Evolutionary conservation across 345 rosid species (phyloP), one percentile per base, ranked within the genome.

Genomic region (Citrus trifoliata): DNA sequence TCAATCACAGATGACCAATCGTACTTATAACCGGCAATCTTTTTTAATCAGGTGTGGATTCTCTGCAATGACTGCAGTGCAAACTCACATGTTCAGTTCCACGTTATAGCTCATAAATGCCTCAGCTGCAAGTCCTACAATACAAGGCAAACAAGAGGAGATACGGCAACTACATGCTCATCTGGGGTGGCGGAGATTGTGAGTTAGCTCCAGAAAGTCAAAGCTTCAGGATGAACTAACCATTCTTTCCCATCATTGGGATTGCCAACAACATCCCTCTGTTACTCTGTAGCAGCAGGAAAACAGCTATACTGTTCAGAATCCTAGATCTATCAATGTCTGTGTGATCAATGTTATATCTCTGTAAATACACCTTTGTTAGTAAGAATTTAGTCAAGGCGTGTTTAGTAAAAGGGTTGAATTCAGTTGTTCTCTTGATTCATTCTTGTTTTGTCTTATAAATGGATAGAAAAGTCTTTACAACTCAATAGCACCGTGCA

Each of bases 11-110:
- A 6, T 59, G 46, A 62, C 13, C 37, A 53, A 37, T 35, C 63
- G 5, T 59, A 16, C 58, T 18, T 53, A 53, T 60, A 4, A 30
- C 55, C 33, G 64, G 30, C 73, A 3, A 73, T 16, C 28, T 51
- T 48, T 25, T 16, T 76, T 59, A 65, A 21, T 65, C 69, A 93
- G 94, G 89, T 92, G 24, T 95, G 95, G 98, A 93, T 95, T 69
- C 94, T 95, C 5, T 95, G 97, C 92, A 93, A 95, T 25, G 98
- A 95, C 66, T 95, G 97, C 7, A 89, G 92, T 5, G 80, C 85
- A 59, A 91, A 87, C 70, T 84, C 90, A 10, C 83, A 82, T 1
- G 93, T 92, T 22, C 88, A 85, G 73, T 95, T 91, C 83, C 97
- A 95, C 79, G 55, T 93, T 13, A 71, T 92, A 7, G 98, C 97